Evolutionary conservation across 805 yeast genomes (phyloP), one percentile per base, ranked within the genome.

Genomic region (Helenozyma rhizophorensis): DNA sequence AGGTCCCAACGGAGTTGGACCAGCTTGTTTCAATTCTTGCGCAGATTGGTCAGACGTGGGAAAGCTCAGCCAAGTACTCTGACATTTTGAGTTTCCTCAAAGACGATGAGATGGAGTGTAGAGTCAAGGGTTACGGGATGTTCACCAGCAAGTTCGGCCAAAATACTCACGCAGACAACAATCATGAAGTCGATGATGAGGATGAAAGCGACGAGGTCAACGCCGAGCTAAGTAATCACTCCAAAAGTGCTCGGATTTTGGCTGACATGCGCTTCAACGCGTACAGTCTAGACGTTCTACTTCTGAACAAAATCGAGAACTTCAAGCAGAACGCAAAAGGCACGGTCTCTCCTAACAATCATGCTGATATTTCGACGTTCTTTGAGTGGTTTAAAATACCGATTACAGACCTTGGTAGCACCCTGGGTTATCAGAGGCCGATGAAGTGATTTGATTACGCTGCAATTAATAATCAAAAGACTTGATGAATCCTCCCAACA

Each of bases 201-300:
- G 19, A 6, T 8, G 7, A 8, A 8, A 8, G 7, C 8, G 19
- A 17, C 5, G 19, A 8, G 5, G 19, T 17, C 5, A 17, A 17
- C 5, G 19, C 19, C 19, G n/a, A n/a, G n/a, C n/a, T n/a, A n/a
- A n/a, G n/a, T n/a, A n/a, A n/a, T 12, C 28, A 25, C 21, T 25
- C 28, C n/a, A 25, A 25, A 21, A 25, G 21, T 13, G 28, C 28
- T 4, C 19, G 12, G 15, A 17, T 25, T 4, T 16, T 25, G 6
- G 19, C 28, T 6, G 28, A 25, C 12, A 25, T 25, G 28, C 19
- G 28, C 7, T 25, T 25, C 12, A 25, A 25, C 14, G 28, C 28
- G 10, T 25, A 25, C n/a, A 25, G 28, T 12, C 15, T 25, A 21
- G 28, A 25, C 21, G 28, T 25, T 6, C 13, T 16, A 14, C 21